Evolutionary conservation across 164 flowering plant species (phyloP), one percentile per base, ranked within the genome.

Genomic region (Saururus chinensis): DNA sequence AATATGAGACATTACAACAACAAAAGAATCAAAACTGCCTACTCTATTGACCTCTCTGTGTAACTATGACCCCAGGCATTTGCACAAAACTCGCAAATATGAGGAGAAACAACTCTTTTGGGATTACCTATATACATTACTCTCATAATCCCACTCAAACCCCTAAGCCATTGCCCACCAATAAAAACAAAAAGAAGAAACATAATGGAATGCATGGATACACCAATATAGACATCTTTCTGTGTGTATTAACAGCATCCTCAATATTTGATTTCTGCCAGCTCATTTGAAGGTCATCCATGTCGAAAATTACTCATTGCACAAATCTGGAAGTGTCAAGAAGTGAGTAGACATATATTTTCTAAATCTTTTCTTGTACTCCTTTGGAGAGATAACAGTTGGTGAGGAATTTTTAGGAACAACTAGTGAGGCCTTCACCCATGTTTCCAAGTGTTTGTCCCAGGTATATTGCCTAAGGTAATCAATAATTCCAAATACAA

Each of bases 381-480:
- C 97, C 51, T 42, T 76, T 0, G 99, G 99, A 58, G 97, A 85
- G 57, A 93, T 72, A 26, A 93, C 77, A 40, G 99, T 93, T 14
- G 99, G 99, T 61, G 70, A 51, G 52, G 74, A 71, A 70, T 90
- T 85, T 65, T 72, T 93, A 13, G 97, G 95, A 25, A 85, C 85
- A 41, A 83, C 87, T 60, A 89, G 84, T 1, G 96, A 90, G 23
- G 91, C 71, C 76, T 93, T 90, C 23, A 84, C 92, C 95, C 88
- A 88, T 20, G 88, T 84, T 75, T 93, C 99, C 4, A 93, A 76
- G 54, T 88, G 95, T 68, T 90, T 93, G 77, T 88, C 99, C 97
- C 92, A 90, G 0, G 99, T 93, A 66, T 93, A 93, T 70, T 90
- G 92, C 70, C 97, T 78, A 19, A 93, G 79, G 68, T 90, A 93